phyloP scores from a whole-genome alignment of 2,329 filamentous ascomycete genomes.

The Samsoniella hepiali region DNA sequence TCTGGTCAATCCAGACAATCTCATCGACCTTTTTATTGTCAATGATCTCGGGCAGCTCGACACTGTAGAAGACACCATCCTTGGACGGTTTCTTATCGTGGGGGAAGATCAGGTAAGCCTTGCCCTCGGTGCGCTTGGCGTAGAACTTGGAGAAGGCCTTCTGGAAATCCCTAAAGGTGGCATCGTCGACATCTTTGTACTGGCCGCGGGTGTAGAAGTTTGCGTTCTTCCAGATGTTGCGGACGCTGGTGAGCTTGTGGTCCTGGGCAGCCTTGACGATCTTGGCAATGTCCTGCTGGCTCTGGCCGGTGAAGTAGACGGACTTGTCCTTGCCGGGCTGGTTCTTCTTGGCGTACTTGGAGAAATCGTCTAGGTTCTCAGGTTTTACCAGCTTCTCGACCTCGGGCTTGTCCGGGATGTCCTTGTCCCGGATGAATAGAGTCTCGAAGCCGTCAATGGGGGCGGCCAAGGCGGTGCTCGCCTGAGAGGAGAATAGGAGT shows the following conservation, averaged over 20 bases:
- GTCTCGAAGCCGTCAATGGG: neutral
- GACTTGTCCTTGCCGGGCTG: neutral
- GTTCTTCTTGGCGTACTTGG: neutral
- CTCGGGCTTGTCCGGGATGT: neutral
- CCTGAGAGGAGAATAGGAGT: neutral
- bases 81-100: neutral
- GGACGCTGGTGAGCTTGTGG: neutral
- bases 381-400: neutral
- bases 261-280: neutral
- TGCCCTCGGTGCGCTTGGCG: neutral
- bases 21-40: neutral
- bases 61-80: conserved; percentile 1
- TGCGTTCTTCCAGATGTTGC: conserved; percentile 1
- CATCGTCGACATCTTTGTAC: neutral
- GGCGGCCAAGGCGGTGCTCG: neutral
- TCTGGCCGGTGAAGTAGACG: conserved; percentile 3
- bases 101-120: conserved; percentile 1
- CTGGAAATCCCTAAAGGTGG: neutral
- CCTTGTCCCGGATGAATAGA: neutral
- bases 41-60: neutral
- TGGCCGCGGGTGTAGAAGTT: neutral
- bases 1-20: conserved; percentile 6
- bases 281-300: neutral
- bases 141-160: conserved; percentile 1
- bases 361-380: neutral